phyloP scores from a whole-genome alignment of 805 yeast genomes.

The Metschnikowia aberdeeniae region DNA sequence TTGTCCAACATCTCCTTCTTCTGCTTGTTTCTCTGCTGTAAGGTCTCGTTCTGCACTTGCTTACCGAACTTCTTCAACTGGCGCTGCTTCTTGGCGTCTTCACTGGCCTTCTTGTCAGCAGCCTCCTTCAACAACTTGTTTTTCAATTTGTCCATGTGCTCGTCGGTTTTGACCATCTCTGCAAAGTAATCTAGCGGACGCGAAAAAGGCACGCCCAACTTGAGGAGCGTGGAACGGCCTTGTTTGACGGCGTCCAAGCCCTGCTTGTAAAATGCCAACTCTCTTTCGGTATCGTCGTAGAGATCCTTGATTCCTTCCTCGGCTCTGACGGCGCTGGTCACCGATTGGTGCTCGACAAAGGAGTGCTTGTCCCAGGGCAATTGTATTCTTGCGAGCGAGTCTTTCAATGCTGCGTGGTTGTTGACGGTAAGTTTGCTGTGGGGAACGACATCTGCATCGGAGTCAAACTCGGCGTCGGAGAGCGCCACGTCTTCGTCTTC shows the following conservation, averaged over 20 bases:
- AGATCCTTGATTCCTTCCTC: conserved; percentile 75
- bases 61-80: conserved; percentile 95
- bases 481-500: conserved; percentile 82
- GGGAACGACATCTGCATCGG: conserved; percentile 93
- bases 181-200: conserved; percentile 97
- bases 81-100: conserved; percentile 92
- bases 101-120: conserved; percentile 80
- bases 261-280: conserved; percentile 91
- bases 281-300: conserved; percentile 94
- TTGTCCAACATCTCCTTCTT: conserved; percentile 87
- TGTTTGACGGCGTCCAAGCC: conserved; percentile 77
- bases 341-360: conserved; percentile 80
- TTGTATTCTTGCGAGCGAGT: conserved; percentile 61
- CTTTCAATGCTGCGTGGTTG: conserved; percentile 77
- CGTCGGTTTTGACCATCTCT: conserved; percentile 97
- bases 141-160: conserved; percentile 94
- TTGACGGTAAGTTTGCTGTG: conserved; percentile 85
- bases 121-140: conserved; percentile 74
- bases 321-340: conserved; percentile 56
- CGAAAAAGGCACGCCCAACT: conserved; percentile 78
- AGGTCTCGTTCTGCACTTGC: conserved; percentile 90
- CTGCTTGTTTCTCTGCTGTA: conserved; percentile 90
- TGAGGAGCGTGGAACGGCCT: conserved; percentile 62
- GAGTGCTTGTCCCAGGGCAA: conserved; percentile 62
- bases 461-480: conserved; percentile 88